These are phyloP conservation scores for Castanopsis chinensis DNA, from an alignment of 306 rosid species.

Conservation along the genomic window DNA sequence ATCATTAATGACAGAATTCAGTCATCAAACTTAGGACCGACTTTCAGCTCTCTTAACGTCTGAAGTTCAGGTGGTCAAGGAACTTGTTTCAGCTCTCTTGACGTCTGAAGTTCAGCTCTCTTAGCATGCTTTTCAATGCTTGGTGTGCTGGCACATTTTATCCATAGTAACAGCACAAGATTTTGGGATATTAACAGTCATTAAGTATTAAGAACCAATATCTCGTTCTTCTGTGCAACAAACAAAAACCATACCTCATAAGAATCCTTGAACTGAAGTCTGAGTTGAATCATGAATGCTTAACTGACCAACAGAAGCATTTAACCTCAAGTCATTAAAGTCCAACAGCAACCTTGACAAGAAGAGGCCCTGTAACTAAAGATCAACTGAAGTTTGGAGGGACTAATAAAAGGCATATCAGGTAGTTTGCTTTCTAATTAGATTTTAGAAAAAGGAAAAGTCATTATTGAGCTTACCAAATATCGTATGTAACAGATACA, in stretches of 20 bases:
- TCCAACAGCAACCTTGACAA: background rate
- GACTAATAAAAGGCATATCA: background rate
- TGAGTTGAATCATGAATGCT: background rate
- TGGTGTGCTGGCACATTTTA: background rate
- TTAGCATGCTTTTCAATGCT: too few relatives aligned
- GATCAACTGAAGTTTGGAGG: background rate
- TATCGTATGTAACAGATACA: too few relatives aligned
- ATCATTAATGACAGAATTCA: conserved; percentile 32
- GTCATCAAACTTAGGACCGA: background rate
- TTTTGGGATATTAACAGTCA: background rate
- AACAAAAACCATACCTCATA: background rate
- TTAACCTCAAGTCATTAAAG: background rate
- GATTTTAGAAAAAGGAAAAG: background rate
- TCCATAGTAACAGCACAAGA: background rate
- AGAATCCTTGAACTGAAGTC: background rate
- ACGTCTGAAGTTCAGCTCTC: too few relatives aligned
- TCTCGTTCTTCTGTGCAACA: background rate
- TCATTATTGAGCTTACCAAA: background rate
- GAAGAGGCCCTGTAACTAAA: background rate
- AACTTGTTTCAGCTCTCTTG: background rate
- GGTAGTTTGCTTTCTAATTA: background rate
- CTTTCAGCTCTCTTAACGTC: background rate
- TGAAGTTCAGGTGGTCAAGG: background rate
- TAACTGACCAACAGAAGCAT: conserved; percentile 1
- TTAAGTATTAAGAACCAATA: background rate